Evolutionary conservation across 108 stramenopile species (phyloP).

Genomic region (Thalassiosira profunda): DNA sequence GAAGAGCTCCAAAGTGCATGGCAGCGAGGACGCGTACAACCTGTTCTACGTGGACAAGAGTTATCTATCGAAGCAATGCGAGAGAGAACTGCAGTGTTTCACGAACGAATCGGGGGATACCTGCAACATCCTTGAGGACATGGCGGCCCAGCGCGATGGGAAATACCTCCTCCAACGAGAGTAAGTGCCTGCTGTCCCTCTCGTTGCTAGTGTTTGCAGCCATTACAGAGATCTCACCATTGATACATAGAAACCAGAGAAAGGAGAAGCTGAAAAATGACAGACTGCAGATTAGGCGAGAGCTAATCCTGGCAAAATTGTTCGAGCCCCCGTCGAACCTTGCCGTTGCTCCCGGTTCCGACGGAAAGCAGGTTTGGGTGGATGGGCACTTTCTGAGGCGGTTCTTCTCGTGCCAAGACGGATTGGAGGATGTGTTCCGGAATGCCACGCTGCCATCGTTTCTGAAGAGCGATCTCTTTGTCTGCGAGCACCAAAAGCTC

Average conservation of each 20-base stretch:
- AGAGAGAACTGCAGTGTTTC: constrained; percentile 26
- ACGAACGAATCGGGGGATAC: too few species aligned
- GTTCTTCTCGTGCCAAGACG: constrained; percentile 57
- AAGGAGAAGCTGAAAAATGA: constrained; percentile 22
- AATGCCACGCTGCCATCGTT: too few species aligned
- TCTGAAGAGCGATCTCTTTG: too few species aligned
- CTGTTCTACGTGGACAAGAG: constrained; percentile 83
- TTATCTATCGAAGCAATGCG: constrained; percentile 50
- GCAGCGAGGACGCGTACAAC: constrained; percentile 87
- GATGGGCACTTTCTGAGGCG: constrained; percentile 50
- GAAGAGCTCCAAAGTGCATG: constrained; percentile 15
- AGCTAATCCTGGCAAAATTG: constrained; percentile 43
- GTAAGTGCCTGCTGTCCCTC: not conserved
- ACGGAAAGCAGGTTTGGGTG: constrained; percentile 53
- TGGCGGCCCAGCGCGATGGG: not conserved
- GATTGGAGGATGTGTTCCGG: constrained; percentile 52
- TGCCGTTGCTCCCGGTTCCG: not conserved
- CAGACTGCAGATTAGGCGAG: constrained; percentile 35
- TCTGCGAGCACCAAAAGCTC: too few species aligned
- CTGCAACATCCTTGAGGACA: not conserved
- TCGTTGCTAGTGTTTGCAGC: too few species aligned
- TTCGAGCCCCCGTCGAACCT: constrained; percentile 6
- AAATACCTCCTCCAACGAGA: not conserved
- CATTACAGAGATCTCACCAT: not conserved
- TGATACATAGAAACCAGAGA: constrained; percentile 1